A percentile compares a stretch with the other conserved stretches of the same genome.
These are phyloP conservation scores for Xerocomus spinulosus DNA, from an alignment of 768 basidiomycete species.

Conservation along the genomic window DNA sequence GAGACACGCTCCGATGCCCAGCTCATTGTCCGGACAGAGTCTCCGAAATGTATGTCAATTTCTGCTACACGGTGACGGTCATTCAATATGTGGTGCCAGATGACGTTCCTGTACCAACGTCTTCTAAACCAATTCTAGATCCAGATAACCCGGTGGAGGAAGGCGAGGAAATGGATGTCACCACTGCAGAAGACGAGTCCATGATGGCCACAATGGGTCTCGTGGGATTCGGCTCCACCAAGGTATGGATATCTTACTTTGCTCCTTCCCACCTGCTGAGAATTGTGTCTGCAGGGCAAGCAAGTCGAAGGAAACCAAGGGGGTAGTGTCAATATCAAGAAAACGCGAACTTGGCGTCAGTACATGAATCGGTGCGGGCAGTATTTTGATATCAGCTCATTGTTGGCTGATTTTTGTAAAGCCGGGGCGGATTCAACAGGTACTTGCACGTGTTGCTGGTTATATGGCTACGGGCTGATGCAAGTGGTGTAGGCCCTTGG, in stretches of 20 bases:
- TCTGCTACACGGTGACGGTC: neutral
- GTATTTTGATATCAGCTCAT: neutral
- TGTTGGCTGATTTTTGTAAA: slow-evolving; percentile 26
- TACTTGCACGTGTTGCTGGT: slow-evolving; percentile 18
- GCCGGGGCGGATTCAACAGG: slow-evolving; percentile 86
- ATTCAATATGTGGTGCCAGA: slow-evolving; percentile 4
- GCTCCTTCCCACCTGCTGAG: neutral
- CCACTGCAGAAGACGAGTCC: slow-evolving; percentile 66
- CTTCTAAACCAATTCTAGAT: slow-evolving; percentile 36
- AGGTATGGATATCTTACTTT: slow-evolving; percentile 44
- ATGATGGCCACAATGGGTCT: slow-evolving; percentile 94
- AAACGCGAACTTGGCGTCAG: slow-evolving; percentile 89
- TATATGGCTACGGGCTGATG: slow-evolving; percentile 13
- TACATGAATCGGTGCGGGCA: slow-evolving; percentile 90
- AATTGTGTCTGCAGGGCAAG: slow-evolving; percentile 53
- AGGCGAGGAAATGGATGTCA: slow-evolving; percentile 46
- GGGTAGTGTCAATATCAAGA: slow-evolving; percentile 62
- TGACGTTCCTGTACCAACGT: slow-evolving; percentile 3
- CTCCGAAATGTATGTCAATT: slow-evolving; percentile 15
- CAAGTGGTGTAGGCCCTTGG: slow-evolving; percentile 61
- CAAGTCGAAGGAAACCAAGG: slow-evolving; percentile 81
- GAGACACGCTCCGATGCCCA: slow-evolving; percentile 16
- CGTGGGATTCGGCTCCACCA: slow-evolving; percentile 81
- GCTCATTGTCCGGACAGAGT: slow-evolving; percentile 4
- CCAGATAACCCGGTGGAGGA: slow-evolving; percentile 45